Percentiles rank a stretch among this genome's conserved stretches.
Evolutionary conservation across 371 early-diverging fungal species (phyloP).

Genomic region (Rhizomucor pusillus): DNA sequence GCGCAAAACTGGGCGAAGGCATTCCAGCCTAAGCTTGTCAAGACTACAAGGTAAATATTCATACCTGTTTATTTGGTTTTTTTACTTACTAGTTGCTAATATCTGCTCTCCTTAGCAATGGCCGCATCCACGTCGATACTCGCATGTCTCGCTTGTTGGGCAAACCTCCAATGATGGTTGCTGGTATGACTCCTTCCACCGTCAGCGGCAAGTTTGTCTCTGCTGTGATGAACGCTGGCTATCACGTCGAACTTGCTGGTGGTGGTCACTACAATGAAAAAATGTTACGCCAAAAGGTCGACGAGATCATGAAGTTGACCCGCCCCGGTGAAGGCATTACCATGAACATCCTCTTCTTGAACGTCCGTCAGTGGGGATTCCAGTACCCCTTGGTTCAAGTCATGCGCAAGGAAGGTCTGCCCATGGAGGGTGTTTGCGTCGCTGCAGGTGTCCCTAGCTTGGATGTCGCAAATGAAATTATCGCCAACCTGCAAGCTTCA

Average conservation of each 20-base stretch:
- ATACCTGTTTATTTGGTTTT: slow-evolving; percentile 3
- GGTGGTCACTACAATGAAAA: slow-evolving; percentile 93
- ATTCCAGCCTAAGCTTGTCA: slow-evolving; percentile 77
- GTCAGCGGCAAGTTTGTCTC: slow-evolving; percentile 75
- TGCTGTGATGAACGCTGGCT: slow-evolving; percentile 93
- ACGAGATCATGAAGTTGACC: slow-evolving; percentile 73
- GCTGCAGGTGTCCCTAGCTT: slow-evolving; percentile 95
- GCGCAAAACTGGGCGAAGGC: slow-evolving; percentile 90
- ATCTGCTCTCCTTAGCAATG: slow-evolving; percentile 37
- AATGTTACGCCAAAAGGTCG: slow-evolving; percentile 78
- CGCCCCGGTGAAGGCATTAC: slow-evolving; percentile 89
- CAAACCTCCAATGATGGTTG: slow-evolving; percentile 89
- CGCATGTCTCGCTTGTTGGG: slow-evolving; percentile 86
- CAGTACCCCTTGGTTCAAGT: slow-evolving; percentile 88
- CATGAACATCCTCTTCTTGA: slow-evolving; percentile 90
- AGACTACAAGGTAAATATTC: slow-evolving; percentile 40
- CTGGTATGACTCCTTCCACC: slow-evolving; percentile 90
- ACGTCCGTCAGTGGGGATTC: slow-evolving; percentile 95
- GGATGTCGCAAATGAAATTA: slow-evolving; percentile 89
- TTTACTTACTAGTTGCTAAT: neutral
- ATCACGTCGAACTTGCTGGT: slow-evolving; percentile 92
- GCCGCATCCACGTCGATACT: slow-evolving; percentile 85
- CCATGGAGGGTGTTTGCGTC: slow-evolving; percentile 87
- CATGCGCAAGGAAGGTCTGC: slow-evolving; percentile 90
- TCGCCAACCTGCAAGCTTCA: slow-evolving; percentile 68